Evolutionary conservation across 768 basidiomycete species (phyloP).

Genomic region (Thelephora aurantiotincta): DNA sequence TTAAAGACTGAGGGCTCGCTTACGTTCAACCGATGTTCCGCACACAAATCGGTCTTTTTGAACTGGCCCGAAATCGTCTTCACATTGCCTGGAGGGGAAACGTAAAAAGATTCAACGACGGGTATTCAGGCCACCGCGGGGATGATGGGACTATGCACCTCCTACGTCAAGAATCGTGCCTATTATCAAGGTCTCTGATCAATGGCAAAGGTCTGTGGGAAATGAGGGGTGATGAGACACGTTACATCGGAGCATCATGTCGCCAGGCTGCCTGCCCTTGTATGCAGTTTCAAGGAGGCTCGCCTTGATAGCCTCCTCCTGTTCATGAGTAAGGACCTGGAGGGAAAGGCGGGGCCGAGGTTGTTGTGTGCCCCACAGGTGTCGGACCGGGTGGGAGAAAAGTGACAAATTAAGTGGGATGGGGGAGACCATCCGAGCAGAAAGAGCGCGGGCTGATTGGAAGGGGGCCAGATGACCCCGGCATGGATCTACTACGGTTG

Average conservation of each 20-base stretch:
- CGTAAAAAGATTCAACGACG: conserved; percentile 11
- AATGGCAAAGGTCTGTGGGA: neutral
- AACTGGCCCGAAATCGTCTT: conserved; percentile 83
- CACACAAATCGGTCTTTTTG: conserved; percentile 80
- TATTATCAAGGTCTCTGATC: conserved; percentile 20
- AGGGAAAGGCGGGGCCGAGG: too few species aligned
- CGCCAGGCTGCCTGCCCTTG: conserved; percentile 78
- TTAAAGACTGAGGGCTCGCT: conserved; percentile 16
- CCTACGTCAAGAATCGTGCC: conserved; percentile 81
- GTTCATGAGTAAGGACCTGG: conserved; percentile 8
- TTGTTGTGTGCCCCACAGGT: too few species aligned
- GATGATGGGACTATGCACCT: conserved; percentile 30
- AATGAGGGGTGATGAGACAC: conserved; percentile 10
- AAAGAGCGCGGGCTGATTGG: too few species aligned
- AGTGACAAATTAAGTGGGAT: too few species aligned
- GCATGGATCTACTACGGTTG: neutral
- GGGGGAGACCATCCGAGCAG: too few species aligned
- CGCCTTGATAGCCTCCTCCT: conserved; percentile 59
- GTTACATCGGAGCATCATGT: conserved; percentile 86
- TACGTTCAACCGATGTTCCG: conserved; percentile 83
- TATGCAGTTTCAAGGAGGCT: conserved; percentile 75
- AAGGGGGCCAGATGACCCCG: too few species aligned
- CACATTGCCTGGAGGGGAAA: conserved; percentile 47
- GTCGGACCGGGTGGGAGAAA: too few species aligned
- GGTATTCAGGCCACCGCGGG: neutral